phyloP scores from a whole-genome alignment of 768 basidiomycete genomes.

The Lactifluus volemus region DNA sequence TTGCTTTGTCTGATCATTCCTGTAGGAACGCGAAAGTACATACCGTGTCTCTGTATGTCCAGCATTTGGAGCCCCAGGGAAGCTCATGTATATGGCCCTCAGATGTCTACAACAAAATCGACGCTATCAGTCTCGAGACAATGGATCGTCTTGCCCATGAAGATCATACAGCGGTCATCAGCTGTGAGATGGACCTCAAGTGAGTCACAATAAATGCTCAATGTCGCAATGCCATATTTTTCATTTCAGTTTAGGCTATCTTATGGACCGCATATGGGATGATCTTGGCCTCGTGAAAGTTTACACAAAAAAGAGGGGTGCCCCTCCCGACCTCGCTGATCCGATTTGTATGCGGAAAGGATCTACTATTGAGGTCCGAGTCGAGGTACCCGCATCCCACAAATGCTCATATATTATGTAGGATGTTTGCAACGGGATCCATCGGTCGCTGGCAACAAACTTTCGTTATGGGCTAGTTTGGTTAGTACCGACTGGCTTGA shows the following conservation, averaged over 20 bases:
- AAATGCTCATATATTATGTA: slow-evolving; percentile 22
- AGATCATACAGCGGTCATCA: slow-evolving; percentile 86
- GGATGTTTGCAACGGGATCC: slow-evolving; percentile 90
- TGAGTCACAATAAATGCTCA: slow-evolving; percentile 26
- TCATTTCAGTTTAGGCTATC: slow-evolving; percentile 49
- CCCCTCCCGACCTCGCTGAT: slow-evolving; percentile 82
- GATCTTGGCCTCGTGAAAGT: slow-evolving; percentile 79
- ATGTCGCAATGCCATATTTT: neutral
- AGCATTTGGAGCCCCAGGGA: neutral
- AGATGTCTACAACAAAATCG: slow-evolving; percentile 98
- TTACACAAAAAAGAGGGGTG: slow-evolving; percentile 97
- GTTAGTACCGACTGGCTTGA: slow-evolving; percentile 33
- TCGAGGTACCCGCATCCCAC: neutral
- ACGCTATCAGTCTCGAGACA: slow-evolving; percentile 75
- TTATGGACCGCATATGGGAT: slow-evolving; percentile 73
- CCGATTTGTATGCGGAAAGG: slow-evolving; percentile 88
- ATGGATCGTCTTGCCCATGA: slow-evolving; percentile 77
- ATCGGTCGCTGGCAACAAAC: slow-evolving; percentile 79
- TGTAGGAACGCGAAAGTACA: slow-evolving; percentile 85
- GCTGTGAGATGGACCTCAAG: slow-evolving; percentile 93
- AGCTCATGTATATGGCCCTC: slow-evolving; percentile 2
- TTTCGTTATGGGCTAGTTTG: slow-evolving; percentile 95
- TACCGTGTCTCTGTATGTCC: slow-evolving; percentile 78
- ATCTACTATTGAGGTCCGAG: slow-evolving; percentile 77
- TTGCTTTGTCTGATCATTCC: slow-evolving; percentile 1